Percentiles rank a stretch among this genome's conserved stretches.
These are phyloP conservation scores for Plasmodium gonderi DNA, from an alignment of 169 alveolate species.

Conservation along the genomic window DNA sequence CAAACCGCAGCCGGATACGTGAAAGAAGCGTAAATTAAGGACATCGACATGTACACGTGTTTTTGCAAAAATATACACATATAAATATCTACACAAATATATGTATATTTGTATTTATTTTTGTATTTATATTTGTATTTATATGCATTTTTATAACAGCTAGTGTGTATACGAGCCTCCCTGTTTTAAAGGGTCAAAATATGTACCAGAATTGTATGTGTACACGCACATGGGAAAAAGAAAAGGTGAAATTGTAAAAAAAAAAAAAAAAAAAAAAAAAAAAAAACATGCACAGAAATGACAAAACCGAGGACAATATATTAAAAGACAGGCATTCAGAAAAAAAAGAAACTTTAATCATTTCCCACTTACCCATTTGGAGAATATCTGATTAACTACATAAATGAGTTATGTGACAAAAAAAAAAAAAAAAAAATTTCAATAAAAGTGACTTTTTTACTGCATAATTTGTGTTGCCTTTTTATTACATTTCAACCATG, in stretches of 20 bases:
- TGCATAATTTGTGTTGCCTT: neutral
- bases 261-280: neutral
- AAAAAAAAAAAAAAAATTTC: neutral
- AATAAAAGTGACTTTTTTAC: neutral
- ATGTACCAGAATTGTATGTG: neutral
- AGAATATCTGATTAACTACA: neutral
- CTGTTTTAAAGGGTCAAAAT: neutral
- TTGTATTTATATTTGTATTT: neutral
- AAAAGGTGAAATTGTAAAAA: neutral
- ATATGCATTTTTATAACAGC: too few relatives aligned
- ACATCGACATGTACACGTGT: too few relatives aligned
- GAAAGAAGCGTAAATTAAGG: too few relatives aligned
- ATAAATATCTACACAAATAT: neutral
- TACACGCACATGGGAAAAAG: neutral
- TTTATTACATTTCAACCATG: neutral
- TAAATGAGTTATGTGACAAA: neutral
- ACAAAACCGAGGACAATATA: neutral
- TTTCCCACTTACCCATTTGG: neutral
- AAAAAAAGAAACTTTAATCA: slow-evolving; percentile 5
- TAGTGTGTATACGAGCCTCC: too few relatives aligned
- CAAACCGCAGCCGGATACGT: too few relatives aligned
- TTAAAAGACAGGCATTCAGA: slow-evolving; percentile 16
- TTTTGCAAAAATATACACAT: too few relatives aligned
- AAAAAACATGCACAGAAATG: neutral
- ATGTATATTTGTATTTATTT: neutral